A percentile compares a stretch with the other conserved stretches of the same genome.
Evolutionary conservation across 2,329 filamentous ascomycete species (phyloP).

Genomic region (Penicillium decumbens): DNA sequence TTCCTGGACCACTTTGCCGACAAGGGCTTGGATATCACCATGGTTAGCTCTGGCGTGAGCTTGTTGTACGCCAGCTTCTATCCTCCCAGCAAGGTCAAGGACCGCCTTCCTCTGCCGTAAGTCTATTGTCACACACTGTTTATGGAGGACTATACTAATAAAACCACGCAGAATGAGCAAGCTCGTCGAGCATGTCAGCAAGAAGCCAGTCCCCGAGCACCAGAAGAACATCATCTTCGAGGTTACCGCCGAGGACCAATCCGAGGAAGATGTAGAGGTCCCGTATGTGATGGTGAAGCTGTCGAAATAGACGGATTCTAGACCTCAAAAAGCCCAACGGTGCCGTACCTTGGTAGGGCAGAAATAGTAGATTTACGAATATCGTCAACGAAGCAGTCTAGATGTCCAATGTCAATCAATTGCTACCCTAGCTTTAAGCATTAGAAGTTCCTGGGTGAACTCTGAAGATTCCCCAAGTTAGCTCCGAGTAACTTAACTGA

Average conservation of each 20-base stretch:
- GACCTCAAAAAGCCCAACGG: constrained; percentile 1
- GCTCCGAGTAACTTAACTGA: not conserved
- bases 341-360: not conserved
- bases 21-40: constrained; percentile 75
- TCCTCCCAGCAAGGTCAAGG: constrained; percentile 73
- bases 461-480: not conserved
- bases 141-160: constrained; percentile 24
- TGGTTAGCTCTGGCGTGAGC: constrained; percentile 97
- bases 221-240: constrained; percentile 97
- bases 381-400: constrained; percentile 11
- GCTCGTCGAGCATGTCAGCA: constrained; percentile 81
- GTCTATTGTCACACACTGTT: constrained; percentile 28
- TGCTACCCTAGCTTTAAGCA: not conserved
- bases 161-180: constrained; percentile 66
- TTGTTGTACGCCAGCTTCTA: constrained; percentile 93
- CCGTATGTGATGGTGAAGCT: constrained; percentile 92
- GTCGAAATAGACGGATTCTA: constrained; percentile 31
- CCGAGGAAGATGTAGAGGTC: constrained; percentile 91
- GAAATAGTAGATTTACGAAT: constrained; percentile 13
- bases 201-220: constrained; percentile 84
- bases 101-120: constrained; percentile 68
- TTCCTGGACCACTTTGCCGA: constrained; percentile 77
- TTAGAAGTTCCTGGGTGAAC: not conserved
- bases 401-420: constrained; percentile 8
- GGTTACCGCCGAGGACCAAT: constrained; percentile 83